Evolutionary conservation across 148 eudicot genomes (phyloP), one percentile per base, ranked within the genome.

Genomic region (Chenopodium album): DNA sequence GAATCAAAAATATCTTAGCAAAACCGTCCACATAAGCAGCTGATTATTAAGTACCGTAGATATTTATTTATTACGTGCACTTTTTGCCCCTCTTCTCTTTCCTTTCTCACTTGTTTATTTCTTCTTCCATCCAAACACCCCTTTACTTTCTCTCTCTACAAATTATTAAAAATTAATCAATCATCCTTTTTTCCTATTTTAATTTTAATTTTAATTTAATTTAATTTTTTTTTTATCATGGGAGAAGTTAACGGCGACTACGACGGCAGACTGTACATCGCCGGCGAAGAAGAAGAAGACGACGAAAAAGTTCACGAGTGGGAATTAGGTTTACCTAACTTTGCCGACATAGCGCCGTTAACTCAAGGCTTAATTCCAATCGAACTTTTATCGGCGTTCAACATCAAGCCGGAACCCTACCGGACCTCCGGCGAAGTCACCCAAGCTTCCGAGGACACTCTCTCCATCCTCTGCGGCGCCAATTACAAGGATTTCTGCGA

Each of bases 331-430:
- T 52, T 85, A 31, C 87, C 87, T 28, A 81, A 81, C 79, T 9
- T 74, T 20, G 70, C 29, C 64, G 87, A 85, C 79, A 68, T 85
- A 52, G 59, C 82, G 26, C 87, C 87, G 82, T 85, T 85, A 78
- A 77, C 63, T 67, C 78, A 78, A n/a, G 79, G 76, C 4, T 76
- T 85, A 4, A 73, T 81, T 14, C 84, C 87, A 47, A 19, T 63
- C 8, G 75, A 68, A 11, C 78, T 85, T 0, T 19, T 81, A 0
- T 65, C 87, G 76, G 87, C 87, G 71, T 85, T 81, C 60, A 78
- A 81, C 28, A 85, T 85, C 46, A 56, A 23, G 65, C 87, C 84
- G 78, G 82, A 74, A n/a, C 87, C 87, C 13, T 44, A 20, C 71
- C 82, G 82, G 0, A 85, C 84, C 17, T 29, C 79, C 82, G 71